Evolutionary conservation across 345 rosid genomes (phyloP), one percentile per base, ranked within the genome.

Genomic region (Alliaria petiolata): DNA sequence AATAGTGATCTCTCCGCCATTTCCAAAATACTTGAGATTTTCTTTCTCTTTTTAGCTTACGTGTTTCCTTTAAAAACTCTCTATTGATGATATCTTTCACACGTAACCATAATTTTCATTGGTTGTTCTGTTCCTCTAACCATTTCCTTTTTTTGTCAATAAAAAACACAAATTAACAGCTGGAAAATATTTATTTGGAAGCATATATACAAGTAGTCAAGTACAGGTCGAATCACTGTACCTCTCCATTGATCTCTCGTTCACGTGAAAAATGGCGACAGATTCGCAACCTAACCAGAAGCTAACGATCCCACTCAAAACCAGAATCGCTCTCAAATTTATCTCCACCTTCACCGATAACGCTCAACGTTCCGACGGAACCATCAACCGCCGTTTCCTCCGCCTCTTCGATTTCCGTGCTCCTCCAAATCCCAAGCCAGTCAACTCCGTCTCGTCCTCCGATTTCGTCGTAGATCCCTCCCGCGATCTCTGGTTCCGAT

Each of bases 401-500:
- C 66, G 62, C 56, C 62, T 87, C 76, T 28, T 92, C 47, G 91
- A 92, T 74, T 33, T 79, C 40, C 81, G 76, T 11, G 34, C 78
- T 53, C 56, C 85, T 31, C 71, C 89, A 9, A 83, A 72, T 38
- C 86, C 91, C 8, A 77, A 54, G 3, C 87, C 96, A 14, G 4
- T 65, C 73, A 62, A 76, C 60, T 58, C 77, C 65, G 85, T 92
- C 71, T 51, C 78, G 11, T 69, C 91, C 80, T 72, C 87, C 69
- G 93, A 92, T 65, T 62, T 74, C 84, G 52, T 72, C 46, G 80
- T 92, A 0, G 95, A 88, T 58, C 78, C 80, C 17, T 10, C 81
- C 56, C 92, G 98, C 28, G 61, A 78, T 28, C 88, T 92, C 76
- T 92, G 92, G 96, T 86, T 86, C 81, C 98, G 92, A 10, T 43